Base-by-base conservation (phyloP, 306 rosid species). In the Trifolium subterraneum region DNA sequence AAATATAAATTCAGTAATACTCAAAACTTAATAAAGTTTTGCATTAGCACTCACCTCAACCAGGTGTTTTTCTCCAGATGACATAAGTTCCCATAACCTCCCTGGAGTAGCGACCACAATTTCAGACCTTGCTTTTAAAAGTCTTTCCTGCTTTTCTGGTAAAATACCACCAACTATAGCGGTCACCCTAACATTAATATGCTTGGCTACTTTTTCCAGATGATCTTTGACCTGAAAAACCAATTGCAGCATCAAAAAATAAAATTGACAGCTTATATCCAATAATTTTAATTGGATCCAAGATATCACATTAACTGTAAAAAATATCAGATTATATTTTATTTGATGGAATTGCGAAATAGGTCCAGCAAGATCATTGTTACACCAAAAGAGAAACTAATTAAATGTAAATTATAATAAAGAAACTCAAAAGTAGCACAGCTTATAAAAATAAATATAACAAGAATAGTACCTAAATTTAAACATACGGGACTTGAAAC, bases 21-120 rank as follows among this genome's bases (percentile, higher is more conserved):
- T 25, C 45, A 16, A 77, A 77, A 70, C 65, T 29, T 70, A 67
- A 66, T 4, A 55, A 72, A 12, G 2, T 14, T 60, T 60, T 29
- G 42, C 13, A 61, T 38, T 45, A 75, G 39, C 47, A 72, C 81
- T 82, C 73, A 88, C 99, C 94, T 94, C 97, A 36, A 85, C 88
- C 11, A 92, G 90, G 86, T 94, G 97, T 56, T 64, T 85, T 59
- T 90, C 96, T 73, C 99, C 97, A 33, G 87, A 84, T 44, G 96
- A 92, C 92, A 90, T 90, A 77, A 91, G 95, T 76, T 92, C 96
- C 99, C 99, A 92, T 64, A 94, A 86, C 84, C 99, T 86, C 75
- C 99, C 99, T 3, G 99, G 99, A 78, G 97, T 94, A 39, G 95
- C 97, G 15, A 94, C 97, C 83, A 94, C 65, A 86, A 94, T 82